Base-by-base conservation (phyloP, 2,329 filamentous ascomycete genomes). In the Penicillium verrucosum region DNA sequence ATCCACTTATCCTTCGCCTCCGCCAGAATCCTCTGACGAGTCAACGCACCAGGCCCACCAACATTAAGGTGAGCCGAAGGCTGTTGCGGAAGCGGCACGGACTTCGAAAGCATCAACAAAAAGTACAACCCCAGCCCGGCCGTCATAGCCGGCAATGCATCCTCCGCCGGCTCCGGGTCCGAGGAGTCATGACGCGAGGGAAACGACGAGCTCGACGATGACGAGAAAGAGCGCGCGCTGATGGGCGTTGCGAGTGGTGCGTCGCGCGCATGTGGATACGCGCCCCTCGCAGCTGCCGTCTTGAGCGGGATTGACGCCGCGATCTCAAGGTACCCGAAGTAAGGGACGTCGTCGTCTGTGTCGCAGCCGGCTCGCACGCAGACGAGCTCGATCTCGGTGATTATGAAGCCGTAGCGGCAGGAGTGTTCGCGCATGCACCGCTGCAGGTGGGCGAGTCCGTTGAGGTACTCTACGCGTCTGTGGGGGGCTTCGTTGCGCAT, bases 311-410 rank as follows among this genome's bases (percentile, higher is more conserved):
- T 82, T 0, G 84, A 79, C 0, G 81, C 70, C 0, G 82, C 79
- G 29, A 96, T 82, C 73, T 97, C 92, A 5, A 97, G 80, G 73
- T 87, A 90, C n/a, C 93, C 92, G 69, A 96, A 97, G 71, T 91
- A 86, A 0, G 92, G 92, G 1, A 86, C 85, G 40, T 81, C 77
- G 45, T 77, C 77, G 29, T 68, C 68, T 82, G 87, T 65, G 72
- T 84, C 77, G 55, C 76, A 78, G 51, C 92, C 92, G 63, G 89
- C 90, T 67, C 92, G 90, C 1, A 96, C 91, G 65, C 94, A 86
- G 38, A 97, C 87, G 9, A 97, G 86, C 77, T 97, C 93, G 66
- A 96, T 96, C 77, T 97, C 93, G 1, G 91, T 97, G 70, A 97
- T 86, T 74, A 97, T 93, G 80, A 96, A 97, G 53, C 93, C 93